Conservation (phyloP, 805 yeast species). For the Middelhovenomyces tepae region DNA sequence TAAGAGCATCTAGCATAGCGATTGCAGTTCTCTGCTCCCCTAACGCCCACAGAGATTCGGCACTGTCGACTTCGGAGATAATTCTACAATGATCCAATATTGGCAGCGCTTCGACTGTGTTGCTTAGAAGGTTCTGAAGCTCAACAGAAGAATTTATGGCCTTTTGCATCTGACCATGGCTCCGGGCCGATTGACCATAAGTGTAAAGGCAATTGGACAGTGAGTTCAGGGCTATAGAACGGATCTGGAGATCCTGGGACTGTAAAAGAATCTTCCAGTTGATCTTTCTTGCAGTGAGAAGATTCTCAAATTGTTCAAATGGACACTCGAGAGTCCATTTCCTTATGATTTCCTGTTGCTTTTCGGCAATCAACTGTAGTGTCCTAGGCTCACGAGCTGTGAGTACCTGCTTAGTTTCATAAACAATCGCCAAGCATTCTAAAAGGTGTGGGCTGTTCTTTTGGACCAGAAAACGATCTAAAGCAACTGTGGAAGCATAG, state of each 20-base stretch:
- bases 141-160: conserved; percentile 19
- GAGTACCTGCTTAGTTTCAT: background rate
- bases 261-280: background rate
- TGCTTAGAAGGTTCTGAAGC: conserved; percentile 14
- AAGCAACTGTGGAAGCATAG: background rate
- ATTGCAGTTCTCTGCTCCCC: conserved; percentile 52
- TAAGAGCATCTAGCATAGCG: conserved; percentile 36
- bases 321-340: background rate
- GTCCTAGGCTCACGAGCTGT: background rate
- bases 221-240: conserved; percentile 7
- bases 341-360: conserved; percentile 1
- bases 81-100: conserved; percentile 1
- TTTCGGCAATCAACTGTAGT: background rate
- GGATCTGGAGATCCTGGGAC: background rate
- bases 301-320: conserved; percentile 5
- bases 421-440: background rate
- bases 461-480: background rate
- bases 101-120: background rate
- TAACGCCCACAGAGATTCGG: conserved; percentile 57
- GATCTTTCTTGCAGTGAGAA: conserved; percentile 3
- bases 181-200: conserved; percentile 13
- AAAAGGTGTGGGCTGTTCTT: background rate
- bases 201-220: conserved; percentile 6
- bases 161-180: conserved; percentile 16
- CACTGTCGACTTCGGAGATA: conserved; percentile 39